Evolutionary conservation across 768 basidiomycete species (phyloP).

Genomic region (Rhodocollybia butyracea): DNA sequence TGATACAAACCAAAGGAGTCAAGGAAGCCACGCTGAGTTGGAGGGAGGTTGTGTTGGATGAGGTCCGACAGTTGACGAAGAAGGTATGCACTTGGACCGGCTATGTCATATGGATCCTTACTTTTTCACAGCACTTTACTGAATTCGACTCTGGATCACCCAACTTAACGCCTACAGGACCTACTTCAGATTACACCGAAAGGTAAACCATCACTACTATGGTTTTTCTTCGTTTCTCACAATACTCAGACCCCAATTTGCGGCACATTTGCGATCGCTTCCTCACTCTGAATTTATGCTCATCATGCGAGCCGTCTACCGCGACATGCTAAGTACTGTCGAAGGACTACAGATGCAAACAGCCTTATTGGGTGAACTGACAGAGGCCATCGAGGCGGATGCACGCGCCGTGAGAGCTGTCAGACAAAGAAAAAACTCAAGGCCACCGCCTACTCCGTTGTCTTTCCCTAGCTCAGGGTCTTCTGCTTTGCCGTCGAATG

Average conservation of each 20-base stretch:
- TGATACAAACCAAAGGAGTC: conserved; percentile 69
- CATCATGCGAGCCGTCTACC: conserved; percentile 60
- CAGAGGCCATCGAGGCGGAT: conserved; percentile 43
- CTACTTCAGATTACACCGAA: conserved; percentile 7
- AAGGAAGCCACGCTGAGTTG: conserved; percentile 67
- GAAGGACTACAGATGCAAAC: conserved; percentile 66
- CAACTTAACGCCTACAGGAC: conserved; percentile 22
- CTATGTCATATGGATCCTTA: not conserved
- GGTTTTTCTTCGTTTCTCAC: not conserved
- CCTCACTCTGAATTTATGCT: conserved; percentile 64
- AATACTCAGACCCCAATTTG: conserved; percentile 25
- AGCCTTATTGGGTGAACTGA: conserved; percentile 50
- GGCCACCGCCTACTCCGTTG: not conserved
- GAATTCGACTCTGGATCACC: conserved; percentile 51
- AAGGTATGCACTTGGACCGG: conserved; percentile 41
- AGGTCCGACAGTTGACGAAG: conserved; percentile 55
- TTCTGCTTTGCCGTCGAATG: not conserved
- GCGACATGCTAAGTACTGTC: conserved; percentile 58
- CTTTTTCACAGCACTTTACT: conserved; percentile 50
- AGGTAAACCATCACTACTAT: conserved; percentile 1
- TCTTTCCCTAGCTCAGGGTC: not conserved
- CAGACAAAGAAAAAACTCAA: not conserved
- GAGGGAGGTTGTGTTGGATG: conserved; percentile 63
- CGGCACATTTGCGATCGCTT: conserved; percentile 61
- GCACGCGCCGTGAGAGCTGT: not conserved